Conservation (phyloP, 345 rosid genomes). For the Odontarrhena argentea region DNA sequence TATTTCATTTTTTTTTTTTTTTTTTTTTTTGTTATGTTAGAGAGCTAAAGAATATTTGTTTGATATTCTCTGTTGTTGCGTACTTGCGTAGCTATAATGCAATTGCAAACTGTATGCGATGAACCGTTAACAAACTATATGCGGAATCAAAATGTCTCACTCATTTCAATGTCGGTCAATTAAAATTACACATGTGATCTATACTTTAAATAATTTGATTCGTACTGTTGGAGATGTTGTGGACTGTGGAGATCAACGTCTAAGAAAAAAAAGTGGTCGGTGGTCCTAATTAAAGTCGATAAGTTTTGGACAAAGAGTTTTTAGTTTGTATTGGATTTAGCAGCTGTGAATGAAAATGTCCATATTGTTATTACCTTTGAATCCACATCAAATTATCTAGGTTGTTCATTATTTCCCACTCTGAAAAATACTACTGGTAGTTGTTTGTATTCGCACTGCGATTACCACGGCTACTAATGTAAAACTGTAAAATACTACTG, state of each 20-base stretch:
- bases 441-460: too few relatives aligned
- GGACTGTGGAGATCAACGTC: not conserved
- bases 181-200: slow-evolving; percentile 4
- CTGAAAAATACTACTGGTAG: not conserved
- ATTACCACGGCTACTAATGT: too few relatives aligned
- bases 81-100: slow-evolving; percentile 20
- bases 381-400: slow-evolving; percentile 1
- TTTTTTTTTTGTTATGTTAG: not conserved
- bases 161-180: slow-evolving; percentile 1
- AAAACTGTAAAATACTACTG: too few relatives aligned
- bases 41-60: not conserved
- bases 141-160: slow-evolving; percentile 2
- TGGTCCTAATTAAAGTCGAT: slow-evolving; percentile 4
- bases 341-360: not conserved
- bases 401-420: not conserved
- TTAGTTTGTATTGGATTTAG: not conserved
- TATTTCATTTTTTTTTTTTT: not conserved
- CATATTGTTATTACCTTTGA: not conserved
- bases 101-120: not conserved
- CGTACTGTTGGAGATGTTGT: slow-evolving; percentile 5
- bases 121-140: slow-evolving; percentile 10
- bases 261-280: not conserved
- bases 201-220: not conserved
- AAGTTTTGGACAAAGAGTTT: not conserved
- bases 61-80: too few relatives aligned